Evolutionary conservation across 495 filamentous ascomycete species (phyloP).

Genomic region (Entonaema liquescens): DNA sequence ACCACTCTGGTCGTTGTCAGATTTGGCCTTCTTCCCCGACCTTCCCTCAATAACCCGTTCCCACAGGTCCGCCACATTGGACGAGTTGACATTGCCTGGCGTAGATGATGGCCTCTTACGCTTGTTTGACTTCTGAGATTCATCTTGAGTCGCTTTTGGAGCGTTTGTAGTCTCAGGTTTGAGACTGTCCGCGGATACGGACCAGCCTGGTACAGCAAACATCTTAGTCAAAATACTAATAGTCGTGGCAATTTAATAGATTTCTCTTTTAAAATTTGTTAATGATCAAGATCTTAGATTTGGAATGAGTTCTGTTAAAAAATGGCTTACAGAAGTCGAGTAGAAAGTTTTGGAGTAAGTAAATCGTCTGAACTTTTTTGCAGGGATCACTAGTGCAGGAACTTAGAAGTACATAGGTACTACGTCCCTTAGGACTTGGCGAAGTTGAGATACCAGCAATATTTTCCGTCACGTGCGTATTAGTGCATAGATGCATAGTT

Average conservation of each 20-base stretch:
- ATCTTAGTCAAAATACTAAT: slow-evolving; percentile 56
- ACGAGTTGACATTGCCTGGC: slow-evolving; percentile 65
- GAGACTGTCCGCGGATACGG: slow-evolving; percentile 72
- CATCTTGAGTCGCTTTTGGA: slow-evolving; percentile 40
- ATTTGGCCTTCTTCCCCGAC: slow-evolving; percentile 49
- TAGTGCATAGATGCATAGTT: background rate
- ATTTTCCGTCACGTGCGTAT: background rate
- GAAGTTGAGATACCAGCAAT: background rate
- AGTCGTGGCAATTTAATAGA: background rate
- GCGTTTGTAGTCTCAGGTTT: slow-evolving; percentile 67
- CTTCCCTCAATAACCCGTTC: slow-evolving; percentile 79
- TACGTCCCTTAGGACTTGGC: background rate
- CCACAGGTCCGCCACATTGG: slow-evolving; percentile 80
- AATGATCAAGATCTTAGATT: background rate
- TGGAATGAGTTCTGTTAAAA: slow-evolving; percentile 12
- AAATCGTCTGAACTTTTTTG: slow-evolving; percentile 33
- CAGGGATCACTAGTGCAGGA: slow-evolving; percentile 21
- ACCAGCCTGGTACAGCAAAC: slow-evolving; percentile 96
- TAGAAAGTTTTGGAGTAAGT: background rate
- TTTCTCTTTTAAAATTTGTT: background rate
- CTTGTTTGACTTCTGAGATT: slow-evolving; percentile 57
- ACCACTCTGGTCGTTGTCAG: slow-evolving; percentile 35
- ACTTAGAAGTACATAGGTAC: background rate
- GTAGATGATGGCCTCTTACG: slow-evolving; percentile 64
- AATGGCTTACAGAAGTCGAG: background rate